Evolutionary conservation across 805 yeast species (phyloP).

Genomic region (Kazachstania viticola): DNA sequence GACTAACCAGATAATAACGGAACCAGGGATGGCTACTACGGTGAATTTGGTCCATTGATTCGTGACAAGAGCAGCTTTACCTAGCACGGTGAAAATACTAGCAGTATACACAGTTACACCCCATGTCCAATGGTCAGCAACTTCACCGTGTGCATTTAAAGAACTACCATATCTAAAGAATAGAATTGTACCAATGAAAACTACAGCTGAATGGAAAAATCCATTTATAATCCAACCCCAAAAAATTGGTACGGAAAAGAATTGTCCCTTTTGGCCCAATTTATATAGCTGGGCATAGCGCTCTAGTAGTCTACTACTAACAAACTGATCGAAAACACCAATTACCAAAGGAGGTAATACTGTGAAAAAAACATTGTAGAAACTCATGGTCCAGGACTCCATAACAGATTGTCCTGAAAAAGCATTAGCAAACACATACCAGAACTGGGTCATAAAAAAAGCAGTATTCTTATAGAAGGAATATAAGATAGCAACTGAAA

Average conservation of each 20-base stretch:
- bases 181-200: slow-evolving; percentile 59
- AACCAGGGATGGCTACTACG: slow-evolving; percentile 87
- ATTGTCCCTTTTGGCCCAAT: slow-evolving; percentile 78
- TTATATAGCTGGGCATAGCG: slow-evolving; percentile 88
- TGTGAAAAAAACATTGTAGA: slow-evolving; percentile 88
- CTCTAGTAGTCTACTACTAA: slow-evolving; percentile 77
- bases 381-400: slow-evolving; percentile 96
- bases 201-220: slow-evolving; percentile 81
- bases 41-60: slow-evolving; percentile 94
- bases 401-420: slow-evolving; percentile 92
- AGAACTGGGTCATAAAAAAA: slow-evolving; percentile 93
- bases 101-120: slow-evolving; percentile 85
- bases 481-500: slow-evolving; percentile 83
- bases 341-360: slow-evolving; percentile 92
- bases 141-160: slow-evolving; percentile 47
- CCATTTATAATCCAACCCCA: slow-evolving; percentile 98
- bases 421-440: slow-evolving; percentile 90
- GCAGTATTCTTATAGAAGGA: slow-evolving; percentile 95
- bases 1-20: slow-evolving; percentile 69
- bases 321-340: slow-evolving; percentile 95
- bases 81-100: slow-evolving; percentile 78
- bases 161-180: slow-evolving; percentile 61
- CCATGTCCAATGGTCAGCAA: slow-evolving; percentile 89
- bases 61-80: slow-evolving; percentile 88
- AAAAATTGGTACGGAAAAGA: slow-evolving; percentile 82